phyloP scores from a whole-genome alignment of 2,329 filamentous ascomycete genomes.

The Pyrenophora teres region DNA sequence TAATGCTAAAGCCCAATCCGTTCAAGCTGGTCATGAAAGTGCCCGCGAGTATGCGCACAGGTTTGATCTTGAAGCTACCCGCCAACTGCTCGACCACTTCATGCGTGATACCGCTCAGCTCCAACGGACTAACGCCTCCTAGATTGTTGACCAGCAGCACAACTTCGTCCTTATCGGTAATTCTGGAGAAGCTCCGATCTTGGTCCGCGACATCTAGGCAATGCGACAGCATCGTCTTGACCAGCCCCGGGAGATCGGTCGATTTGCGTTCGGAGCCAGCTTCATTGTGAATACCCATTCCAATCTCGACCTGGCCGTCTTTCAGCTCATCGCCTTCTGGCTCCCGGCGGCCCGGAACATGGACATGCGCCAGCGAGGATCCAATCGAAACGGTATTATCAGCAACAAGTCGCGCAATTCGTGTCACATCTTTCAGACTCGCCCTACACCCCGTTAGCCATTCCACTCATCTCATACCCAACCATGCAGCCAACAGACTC shows the following conservation, averaged over 20 bases:
- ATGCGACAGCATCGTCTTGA: slow-evolving; percentile 67
- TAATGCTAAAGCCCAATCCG: slow-evolving; percentile 72
- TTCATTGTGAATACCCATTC: slow-evolving; percentile 79
- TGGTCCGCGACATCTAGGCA: slow-evolving; percentile 66
- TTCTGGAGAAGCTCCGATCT: slow-evolving; percentile 71
- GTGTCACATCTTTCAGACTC: slow-evolving; percentile 70
- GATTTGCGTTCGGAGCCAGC: slow-evolving; percentile 51
- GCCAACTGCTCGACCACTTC: slow-evolving; percentile 67
- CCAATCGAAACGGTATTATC: slow-evolving; percentile 84
- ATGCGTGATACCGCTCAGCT: slow-evolving; percentile 73
- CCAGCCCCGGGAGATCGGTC: slow-evolving; percentile 50
- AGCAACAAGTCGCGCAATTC: slow-evolving; percentile 71
- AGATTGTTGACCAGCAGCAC: slow-evolving; percentile 77
- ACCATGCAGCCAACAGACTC: slow-evolving; percentile 14
- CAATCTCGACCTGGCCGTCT: slow-evolving; percentile 66
- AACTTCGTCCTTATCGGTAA: slow-evolving; percentile 65
- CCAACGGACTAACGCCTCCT: slow-evolving; percentile 72
- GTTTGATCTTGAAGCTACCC: slow-evolving; percentile 63
- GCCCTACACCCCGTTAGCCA: slow-evolving; percentile 36
- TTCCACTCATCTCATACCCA: neutral
- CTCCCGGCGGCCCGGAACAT: slow-evolving; percentile 78
- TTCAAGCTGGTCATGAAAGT: slow-evolving; percentile 76
- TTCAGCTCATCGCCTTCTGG: slow-evolving; percentile 62
- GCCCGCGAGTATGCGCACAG: slow-evolving; percentile 65
- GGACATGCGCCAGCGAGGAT: slow-evolving; percentile 86